Conservation (phyloP, 225 moss, liverwort and hornwort species). For the Neckera pumila region DNA sequence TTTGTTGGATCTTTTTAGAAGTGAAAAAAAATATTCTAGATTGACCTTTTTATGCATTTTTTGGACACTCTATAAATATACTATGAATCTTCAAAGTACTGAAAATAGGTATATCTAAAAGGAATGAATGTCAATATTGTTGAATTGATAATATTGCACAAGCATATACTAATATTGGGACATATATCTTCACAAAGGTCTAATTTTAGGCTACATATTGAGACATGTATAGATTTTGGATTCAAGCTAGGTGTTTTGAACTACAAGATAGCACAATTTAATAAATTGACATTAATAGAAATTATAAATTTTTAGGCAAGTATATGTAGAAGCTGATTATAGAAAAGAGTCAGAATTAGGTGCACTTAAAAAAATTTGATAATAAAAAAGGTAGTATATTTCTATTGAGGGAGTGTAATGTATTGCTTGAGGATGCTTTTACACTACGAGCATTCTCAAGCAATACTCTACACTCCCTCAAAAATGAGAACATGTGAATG, state of each 20-base stretch:
- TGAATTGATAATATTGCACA: neutral
- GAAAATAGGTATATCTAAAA: neutral
- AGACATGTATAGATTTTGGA: neutral
- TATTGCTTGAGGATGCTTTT: too few species aligned
- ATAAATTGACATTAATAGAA: neutral
- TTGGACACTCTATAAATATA: neutral
- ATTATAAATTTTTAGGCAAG: neutral
- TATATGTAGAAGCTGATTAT: neutral
- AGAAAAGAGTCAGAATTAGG: neutral
- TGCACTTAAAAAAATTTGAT: too few species aligned
- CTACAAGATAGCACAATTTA: fast-evolving
- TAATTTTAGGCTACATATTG: neutral
- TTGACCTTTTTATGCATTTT: neutral
- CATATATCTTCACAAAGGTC: neutral
- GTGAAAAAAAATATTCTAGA: neutral
- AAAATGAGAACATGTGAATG: too few species aligned
- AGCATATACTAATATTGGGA: neutral
- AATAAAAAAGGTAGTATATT: too few species aligned
- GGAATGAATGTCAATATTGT: neutral
- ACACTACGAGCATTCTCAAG: neutral
- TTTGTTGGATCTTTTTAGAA: neutral
- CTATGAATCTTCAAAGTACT: neutral
- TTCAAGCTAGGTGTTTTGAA: neutral
- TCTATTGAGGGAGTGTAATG: too few species aligned
- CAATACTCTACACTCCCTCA: neutral